These are phyloP conservation scores for Lasiodiplodia sp. DNA, from an alignment of 2,329 filamentous ascomycete species.

Conservation along the genomic window DNA sequence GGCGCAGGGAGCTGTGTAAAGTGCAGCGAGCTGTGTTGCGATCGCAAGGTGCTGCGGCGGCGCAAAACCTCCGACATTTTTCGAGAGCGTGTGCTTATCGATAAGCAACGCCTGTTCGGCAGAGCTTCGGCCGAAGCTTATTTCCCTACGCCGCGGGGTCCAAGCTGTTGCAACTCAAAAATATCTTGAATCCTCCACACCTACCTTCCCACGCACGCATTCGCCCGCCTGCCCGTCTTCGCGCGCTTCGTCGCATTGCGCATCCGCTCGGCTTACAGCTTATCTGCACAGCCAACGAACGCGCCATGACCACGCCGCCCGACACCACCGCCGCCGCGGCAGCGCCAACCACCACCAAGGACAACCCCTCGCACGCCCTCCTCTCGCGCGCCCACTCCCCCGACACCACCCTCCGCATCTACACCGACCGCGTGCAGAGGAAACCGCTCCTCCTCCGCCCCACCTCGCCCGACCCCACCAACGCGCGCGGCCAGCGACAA, in stretches of 20 bases:
- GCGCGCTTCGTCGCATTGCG: too few relatives aligned
- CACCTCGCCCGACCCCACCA: conserved; percentile 69
- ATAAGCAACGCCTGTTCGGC: neutral
- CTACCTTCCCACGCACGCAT: too few relatives aligned
- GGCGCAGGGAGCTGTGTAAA: conserved; percentile 21
- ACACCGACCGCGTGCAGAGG: conserved; percentile 81
- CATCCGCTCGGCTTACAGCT: too few relatives aligned
- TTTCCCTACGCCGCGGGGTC: too few relatives aligned
- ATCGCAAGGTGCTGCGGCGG: neutral
- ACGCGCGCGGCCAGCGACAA: conserved; percentile 58
- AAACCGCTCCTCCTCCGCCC: conserved; percentile 81
- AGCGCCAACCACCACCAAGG: too few relatives aligned
- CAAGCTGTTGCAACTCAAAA: too few relatives aligned
- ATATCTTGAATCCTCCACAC: too few relatives aligned
- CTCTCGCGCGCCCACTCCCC: conserved; percentile 79
- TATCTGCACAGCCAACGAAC: too few relatives aligned
- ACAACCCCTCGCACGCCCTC: conserved; percentile 57
- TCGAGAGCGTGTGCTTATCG: conserved; percentile 24
- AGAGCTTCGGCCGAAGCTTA: neutral
- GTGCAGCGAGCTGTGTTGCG: conserved; percentile 67
- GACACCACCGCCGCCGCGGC: too few relatives aligned
- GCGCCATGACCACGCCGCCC: too few relatives aligned
- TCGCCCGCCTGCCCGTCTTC: too few relatives aligned
- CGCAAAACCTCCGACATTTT: conserved; percentile 14
- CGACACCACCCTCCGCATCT: conserved; percentile 73